These are phyloP conservation scores for Ogataea ganodermae DNA, from an alignment of 805 yeast genomes.

Conservation along the genomic window DNA sequence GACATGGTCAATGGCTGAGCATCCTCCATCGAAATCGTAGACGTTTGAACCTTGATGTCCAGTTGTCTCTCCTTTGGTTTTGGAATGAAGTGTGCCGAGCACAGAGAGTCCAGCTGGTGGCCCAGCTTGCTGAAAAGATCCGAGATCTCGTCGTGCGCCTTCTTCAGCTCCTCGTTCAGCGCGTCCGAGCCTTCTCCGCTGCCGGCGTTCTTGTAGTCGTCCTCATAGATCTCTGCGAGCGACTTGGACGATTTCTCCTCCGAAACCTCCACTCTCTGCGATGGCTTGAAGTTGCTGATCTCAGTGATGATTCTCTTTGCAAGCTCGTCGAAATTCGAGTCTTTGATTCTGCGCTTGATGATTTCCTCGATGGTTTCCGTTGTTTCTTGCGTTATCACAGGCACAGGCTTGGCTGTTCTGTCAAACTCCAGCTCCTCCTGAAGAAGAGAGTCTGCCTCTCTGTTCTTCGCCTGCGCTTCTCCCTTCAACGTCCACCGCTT, in stretches of 20 bases:
- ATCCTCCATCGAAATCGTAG: constrained; percentile 90
- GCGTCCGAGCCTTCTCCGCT: constrained; percentile 34
- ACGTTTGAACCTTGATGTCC: constrained; percentile 79
- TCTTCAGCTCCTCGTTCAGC: constrained; percentile 62
- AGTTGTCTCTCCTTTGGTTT: constrained; percentile 80
- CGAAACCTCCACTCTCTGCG: constrained; percentile 62
- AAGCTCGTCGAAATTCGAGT: constrained; percentile 79
- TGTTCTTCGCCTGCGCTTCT: constrained; percentile 77
- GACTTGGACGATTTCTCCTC: constrained; percentile 86
- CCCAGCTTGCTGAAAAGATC: constrained; percentile 61
- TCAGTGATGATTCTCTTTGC: constrained; percentile 71
- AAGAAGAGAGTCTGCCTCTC: constrained; percentile 83
- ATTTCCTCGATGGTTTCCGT: constrained; percentile 87
- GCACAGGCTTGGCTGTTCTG: constrained; percentile 92
- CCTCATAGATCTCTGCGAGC: constrained; percentile 89
- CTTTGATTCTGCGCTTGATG: constrained; percentile 78
- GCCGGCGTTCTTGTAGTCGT: constrained; percentile 59
- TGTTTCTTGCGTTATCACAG: constrained; percentile 86
- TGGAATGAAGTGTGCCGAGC: constrained; percentile 95
- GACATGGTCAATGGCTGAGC: constrained; percentile 90
- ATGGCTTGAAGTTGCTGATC: constrained; percentile 60
- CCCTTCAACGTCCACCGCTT: constrained; percentile 95
- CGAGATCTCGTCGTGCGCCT: constrained; percentile 77
- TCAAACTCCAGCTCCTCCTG: constrained; percentile 87
- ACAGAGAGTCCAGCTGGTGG: constrained; percentile 79